phyloP scores from a whole-genome alignment of 1,284 basidiomycete genomes.

The Leccinum griseonigrum region DNA sequence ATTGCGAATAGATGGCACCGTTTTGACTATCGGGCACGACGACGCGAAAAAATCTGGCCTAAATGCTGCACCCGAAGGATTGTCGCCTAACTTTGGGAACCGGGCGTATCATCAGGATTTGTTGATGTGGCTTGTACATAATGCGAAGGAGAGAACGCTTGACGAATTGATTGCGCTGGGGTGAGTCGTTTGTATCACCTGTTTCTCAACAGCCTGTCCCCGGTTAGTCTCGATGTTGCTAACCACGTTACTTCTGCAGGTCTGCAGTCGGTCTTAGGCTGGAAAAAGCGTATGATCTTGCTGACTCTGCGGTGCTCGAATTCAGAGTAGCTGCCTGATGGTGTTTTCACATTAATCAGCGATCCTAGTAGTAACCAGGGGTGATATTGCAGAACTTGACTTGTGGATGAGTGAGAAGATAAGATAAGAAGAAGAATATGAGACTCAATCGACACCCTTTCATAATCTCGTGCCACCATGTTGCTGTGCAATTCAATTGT shows the following conservation, averaged over 20 bases:
- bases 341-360: neutral
- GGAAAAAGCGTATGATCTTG: slow-evolving; percentile 28
- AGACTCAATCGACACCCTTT: neutral
- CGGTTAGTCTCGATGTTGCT: neutral
- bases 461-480: neutral
- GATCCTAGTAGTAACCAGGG: neutral
- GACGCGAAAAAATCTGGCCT: slow-evolving; percentile 8
- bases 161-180: slow-evolving; percentile 21
- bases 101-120: slow-evolving; percentile 31
- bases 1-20: slow-evolving; percentile 19
- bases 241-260: slow-evolving; percentile 6
- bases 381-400: neutral
- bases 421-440: neutral
- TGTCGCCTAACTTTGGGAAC: slow-evolving; percentile 31
- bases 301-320: slow-evolving; percentile 23
- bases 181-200: slow-evolving; percentile 10
- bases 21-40: slow-evolving; percentile 13
- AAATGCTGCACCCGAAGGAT: slow-evolving; percentile 27
- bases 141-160: slow-evolving; percentile 27
- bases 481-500: neutral
- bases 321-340: slow-evolving; percentile 18
- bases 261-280: slow-evolving; percentile 20
- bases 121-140: slow-evolving; percentile 27
- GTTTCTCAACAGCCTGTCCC: neutral
- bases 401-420: neutral